Conservation (phyloP, 1,284 basidiomycete genomes). For the Austropuccinia psidii region DNA sequence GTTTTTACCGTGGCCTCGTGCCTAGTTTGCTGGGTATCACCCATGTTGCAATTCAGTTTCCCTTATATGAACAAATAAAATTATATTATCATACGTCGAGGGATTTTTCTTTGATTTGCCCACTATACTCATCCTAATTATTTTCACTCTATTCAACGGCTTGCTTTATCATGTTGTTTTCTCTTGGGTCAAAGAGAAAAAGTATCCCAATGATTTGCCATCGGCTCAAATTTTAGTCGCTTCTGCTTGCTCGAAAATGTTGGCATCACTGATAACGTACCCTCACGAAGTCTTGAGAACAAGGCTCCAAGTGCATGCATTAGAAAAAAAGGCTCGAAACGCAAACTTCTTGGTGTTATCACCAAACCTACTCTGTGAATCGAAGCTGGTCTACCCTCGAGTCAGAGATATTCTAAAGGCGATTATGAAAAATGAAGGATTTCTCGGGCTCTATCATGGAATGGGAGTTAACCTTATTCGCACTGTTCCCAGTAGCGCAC, state of each 20-base stretch:
- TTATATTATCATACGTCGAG: too few species aligned
- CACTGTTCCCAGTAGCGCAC: slow-evolving; percentile 85
- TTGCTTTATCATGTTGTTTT: too few species aligned
- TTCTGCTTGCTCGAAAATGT: slow-evolving; percentile 84
- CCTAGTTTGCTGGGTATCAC: slow-evolving; percentile 80
- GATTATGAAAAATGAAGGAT: slow-evolving; percentile 71
- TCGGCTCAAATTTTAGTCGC: slow-evolving; percentile 69
- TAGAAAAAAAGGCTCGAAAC: slow-evolving; percentile 18
- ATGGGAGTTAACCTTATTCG: slow-evolving; percentile 80
- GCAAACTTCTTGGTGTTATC: slow-evolving; percentile 32
- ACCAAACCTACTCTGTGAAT: too few species aligned
- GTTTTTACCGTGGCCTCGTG: slow-evolving; percentile 83
- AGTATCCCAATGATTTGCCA: slow-evolving; percentile 55
- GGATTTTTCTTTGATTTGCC: too few species aligned
- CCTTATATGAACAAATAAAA: slow-evolving; percentile 87
- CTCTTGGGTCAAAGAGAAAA: slow-evolving; percentile 48
- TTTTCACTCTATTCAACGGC: too few species aligned
- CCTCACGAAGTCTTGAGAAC: slow-evolving; percentile 93
- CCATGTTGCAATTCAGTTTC: slow-evolving; percentile 91
- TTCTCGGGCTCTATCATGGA: slow-evolving; percentile 78
- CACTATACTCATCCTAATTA: too few species aligned
- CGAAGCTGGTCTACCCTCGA: slow-evolving; percentile 49
- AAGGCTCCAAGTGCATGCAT: slow-evolving; percentile 72
- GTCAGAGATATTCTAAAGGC: slow-evolving; percentile 64
- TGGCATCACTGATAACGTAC: slow-evolving; percentile 84